Percentiles rank a stretch among this genome's conserved stretches.
These are phyloP conservation scores for Podaxis sp. DNA, from an alignment of 768 basidiomycete species.

Conservation along the genomic window DNA sequence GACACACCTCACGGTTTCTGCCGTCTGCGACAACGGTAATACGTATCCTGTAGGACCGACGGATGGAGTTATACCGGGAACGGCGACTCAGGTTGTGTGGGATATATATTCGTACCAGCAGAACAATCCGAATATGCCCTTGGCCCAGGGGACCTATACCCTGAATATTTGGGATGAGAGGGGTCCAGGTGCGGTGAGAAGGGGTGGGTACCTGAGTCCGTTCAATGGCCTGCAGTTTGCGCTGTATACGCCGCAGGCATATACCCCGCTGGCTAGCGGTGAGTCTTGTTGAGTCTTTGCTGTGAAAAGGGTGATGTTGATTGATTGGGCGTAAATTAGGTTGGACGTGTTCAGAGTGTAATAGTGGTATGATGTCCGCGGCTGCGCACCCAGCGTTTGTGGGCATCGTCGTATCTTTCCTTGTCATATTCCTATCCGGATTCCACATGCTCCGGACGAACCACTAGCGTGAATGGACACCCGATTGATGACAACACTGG, in stretches of 20 bases:
- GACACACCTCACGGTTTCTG: constrained; percentile 74
- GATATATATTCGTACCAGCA: constrained; percentile 77
- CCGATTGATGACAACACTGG: background rate
- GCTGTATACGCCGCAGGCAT: constrained; percentile 74
- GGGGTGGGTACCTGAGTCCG: constrained; percentile 65
- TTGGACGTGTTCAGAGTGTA: constrained; percentile 57
- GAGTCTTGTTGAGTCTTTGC: constrained; percentile 12
- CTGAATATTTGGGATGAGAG: constrained; percentile 81
- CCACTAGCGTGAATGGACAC: constrained; percentile 14
- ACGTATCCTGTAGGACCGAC: constrained; percentile 87
- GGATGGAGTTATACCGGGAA: constrained; percentile 68
- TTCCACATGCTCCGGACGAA: constrained; percentile 48
- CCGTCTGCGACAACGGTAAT: constrained; percentile 83
- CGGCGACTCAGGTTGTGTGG: constrained; percentile 75
- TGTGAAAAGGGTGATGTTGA: background rate
- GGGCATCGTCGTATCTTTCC: constrained; percentile 52
- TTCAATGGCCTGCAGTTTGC: constrained; percentile 78
- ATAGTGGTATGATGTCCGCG: constrained; percentile 33
- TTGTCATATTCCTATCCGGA: constrained; percentile 70
- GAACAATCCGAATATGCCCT: constrained; percentile 56
- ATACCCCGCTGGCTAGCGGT: constrained; percentile 56
- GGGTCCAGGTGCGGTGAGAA: constrained; percentile 59
- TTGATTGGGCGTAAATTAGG: constrained; percentile 33
- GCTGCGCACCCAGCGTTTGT: constrained; percentile 55
- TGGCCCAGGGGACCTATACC: constrained; percentile 77